phyloP scores from a whole-genome alignment of 1,139 yeast genomes.

The Kurtzmaniella natalensis region DNA sequence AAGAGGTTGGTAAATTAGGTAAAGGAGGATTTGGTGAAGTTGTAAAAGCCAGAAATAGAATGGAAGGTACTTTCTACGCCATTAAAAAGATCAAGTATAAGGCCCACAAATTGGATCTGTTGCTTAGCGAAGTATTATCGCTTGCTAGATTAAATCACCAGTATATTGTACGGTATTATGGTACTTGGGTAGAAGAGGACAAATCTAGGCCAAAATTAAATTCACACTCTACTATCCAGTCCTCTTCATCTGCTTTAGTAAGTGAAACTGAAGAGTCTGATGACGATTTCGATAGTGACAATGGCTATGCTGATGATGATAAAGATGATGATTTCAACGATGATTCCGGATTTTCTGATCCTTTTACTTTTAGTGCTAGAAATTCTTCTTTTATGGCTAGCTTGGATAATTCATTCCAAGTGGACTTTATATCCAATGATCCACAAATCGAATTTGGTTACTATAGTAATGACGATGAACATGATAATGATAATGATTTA shows the following conservation, averaged over 20 bases:
- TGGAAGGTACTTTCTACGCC: slow-evolving; percentile 94
- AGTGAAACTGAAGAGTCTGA: slow-evolving; percentile 17
- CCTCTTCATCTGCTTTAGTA: no score
- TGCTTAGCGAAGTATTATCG: slow-evolving; percentile 85
- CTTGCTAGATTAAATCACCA: slow-evolving; percentile 91
- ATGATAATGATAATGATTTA: slow-evolving; percentile 13
- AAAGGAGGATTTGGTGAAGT: slow-evolving; percentile 98
- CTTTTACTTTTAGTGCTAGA: slow-evolving; percentile 11
- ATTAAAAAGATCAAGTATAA: slow-evolving; percentile 86
- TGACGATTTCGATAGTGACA: slow-evolving; percentile 16
- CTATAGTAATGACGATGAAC: slow-evolving; percentile 29
- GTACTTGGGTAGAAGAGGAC: slow-evolving; percentile 89
- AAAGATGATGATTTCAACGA: not conserved
- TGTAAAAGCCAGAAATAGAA: slow-evolving; percentile 85
- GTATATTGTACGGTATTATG: slow-evolving; percentile 91
- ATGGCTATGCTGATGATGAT: slow-evolving; percentile 17
- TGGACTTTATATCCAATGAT: slow-evolving; percentile 64
- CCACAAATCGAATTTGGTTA: slow-evolving; percentile 59
- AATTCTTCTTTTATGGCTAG: slow-evolving; percentile 29
- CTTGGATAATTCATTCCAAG: slow-evolving; percentile 38
- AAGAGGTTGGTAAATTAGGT: slow-evolving; percentile 89
- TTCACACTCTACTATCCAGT: slow-evolving; percentile 13
- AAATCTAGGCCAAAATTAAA: slow-evolving; percentile 2
- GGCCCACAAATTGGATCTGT: slow-evolving; percentile 71
- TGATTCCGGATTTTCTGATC: slow-evolving; percentile 4